phyloP scores from a whole-genome alignment of 768 basidiomycete genomes.

The Amanita subjunquillea region DNA sequence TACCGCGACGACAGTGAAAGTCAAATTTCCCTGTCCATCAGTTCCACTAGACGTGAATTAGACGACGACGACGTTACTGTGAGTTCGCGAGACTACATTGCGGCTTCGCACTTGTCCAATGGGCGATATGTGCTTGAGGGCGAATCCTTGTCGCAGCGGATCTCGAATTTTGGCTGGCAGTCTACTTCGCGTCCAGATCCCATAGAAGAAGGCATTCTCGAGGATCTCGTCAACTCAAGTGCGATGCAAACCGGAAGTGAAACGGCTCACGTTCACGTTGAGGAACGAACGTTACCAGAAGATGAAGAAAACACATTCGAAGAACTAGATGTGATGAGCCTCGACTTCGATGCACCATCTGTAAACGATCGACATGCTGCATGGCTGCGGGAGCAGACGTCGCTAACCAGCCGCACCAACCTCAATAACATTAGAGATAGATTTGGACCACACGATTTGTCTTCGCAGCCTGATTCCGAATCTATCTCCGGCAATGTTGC shows the following conservation, averaged over 20 bases:
- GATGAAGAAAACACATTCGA: neutral
- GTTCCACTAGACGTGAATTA: constrained; percentile 27
- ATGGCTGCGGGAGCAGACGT: constrained; percentile 79
- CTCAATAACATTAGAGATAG: constrained; percentile 42
- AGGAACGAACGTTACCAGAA: neutral
- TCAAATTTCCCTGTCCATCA: constrained; percentile 42
- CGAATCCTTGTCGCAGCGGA: neutral
- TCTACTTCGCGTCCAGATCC: neutral
- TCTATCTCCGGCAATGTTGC: constrained; percentile 45
- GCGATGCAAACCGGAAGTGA: neutral
- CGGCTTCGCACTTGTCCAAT: constrained; percentile 13
- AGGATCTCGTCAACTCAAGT: neutral
- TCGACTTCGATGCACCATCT: constrained; percentile 33
- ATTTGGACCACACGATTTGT: constrained; percentile 46
- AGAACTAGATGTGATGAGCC: constrained; percentile 21
- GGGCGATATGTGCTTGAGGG: neutral
- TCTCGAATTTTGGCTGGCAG: neutral
- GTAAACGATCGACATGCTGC: constrained; percentile 60
- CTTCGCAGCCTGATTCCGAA: constrained; percentile 32
- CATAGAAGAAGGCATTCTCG: neutral
- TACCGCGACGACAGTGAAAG: constrained; percentile 51
- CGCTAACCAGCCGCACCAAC: constrained; percentile 50
- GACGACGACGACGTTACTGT: constrained; percentile 74
- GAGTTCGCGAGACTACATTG: constrained; percentile 51
- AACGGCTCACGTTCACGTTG: neutral